These are phyloP conservation scores for Yamadazyma diddensiae DNA, from an alignment of 1,139 yeast genomes.

Conservation along the genomic window DNA sequence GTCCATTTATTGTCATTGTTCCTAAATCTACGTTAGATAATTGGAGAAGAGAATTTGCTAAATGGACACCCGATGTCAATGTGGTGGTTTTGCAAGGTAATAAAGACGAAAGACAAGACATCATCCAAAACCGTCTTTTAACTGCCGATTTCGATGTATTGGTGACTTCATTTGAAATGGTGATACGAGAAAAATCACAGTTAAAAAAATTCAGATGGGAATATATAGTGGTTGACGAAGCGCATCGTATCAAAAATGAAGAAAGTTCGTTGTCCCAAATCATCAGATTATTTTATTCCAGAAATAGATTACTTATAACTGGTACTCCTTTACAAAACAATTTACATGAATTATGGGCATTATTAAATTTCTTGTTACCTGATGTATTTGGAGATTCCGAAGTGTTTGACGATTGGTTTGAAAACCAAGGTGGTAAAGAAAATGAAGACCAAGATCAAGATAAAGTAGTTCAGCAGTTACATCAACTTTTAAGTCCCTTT, in stretches of 20 bases:
- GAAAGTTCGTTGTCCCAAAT: slow-evolving; percentile 88
- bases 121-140: slow-evolving; percentile 59
- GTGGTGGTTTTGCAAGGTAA: slow-evolving; percentile 84
- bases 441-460: slow-evolving; percentile 44
- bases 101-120: slow-evolving; percentile 66
- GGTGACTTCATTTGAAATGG: slow-evolving; percentile 90
- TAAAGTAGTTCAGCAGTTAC: slow-evolving; percentile 77
- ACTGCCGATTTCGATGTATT: slow-evolving; percentile 83
- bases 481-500: slow-evolving; percentile 83
- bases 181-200: slow-evolving; percentile 78
- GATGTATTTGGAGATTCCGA: slow-evolving; percentile 93
- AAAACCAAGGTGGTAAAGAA: slow-evolving; percentile 24
- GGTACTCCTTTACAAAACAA: slow-evolving; percentile 97
- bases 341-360: slow-evolving; percentile 93
- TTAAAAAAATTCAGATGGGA: slow-evolving; percentile 89
- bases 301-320: slow-evolving; percentile 81
- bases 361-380: slow-evolving; percentile 83
- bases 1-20: slow-evolving; percentile 89
- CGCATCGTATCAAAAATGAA: slow-evolving; percentile 94
- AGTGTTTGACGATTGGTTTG: slow-evolving; percentile 89
- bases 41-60: slow-evolving; percentile 90
- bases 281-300: slow-evolving; percentile 79
- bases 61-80: slow-evolving; percentile 96
- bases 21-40: slow-evolving; percentile 95
- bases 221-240: slow-evolving; percentile 92